Evolutionary conservation across 1,284 basidiomycete genomes (phyloP).

Genomic region (Austroboletus niveus): DNA sequence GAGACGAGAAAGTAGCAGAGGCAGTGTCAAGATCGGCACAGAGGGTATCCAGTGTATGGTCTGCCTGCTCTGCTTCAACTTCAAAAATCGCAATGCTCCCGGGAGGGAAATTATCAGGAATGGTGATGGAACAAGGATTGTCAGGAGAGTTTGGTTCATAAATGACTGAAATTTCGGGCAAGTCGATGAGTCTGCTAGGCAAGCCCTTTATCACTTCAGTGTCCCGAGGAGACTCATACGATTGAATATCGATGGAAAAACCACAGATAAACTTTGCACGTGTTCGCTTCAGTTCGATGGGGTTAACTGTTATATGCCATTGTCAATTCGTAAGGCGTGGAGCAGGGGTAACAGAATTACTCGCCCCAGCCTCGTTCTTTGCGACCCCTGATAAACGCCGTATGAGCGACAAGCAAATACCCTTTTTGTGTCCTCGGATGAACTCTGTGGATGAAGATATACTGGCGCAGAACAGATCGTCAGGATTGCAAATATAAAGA

Average conservation of each 20-base stretch:
- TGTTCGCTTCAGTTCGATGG: constrained; percentile 80
- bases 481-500: constrained; percentile 1
- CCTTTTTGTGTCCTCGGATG: constrained; percentile 90
- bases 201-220: constrained; percentile 67
- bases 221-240: constrained; percentile 59
- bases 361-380: constrained; percentile 78
- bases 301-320: constrained; percentile 56
- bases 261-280: constrained; percentile 81
- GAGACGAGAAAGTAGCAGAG: constrained; percentile 66
- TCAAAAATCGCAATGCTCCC: constrained; percentile 90
- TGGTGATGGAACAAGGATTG: constrained; percentile 62
- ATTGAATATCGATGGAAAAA: constrained; percentile 66
- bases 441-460: constrained; percentile 88
- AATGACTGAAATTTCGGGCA: constrained; percentile 51
- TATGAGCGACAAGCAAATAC: constrained; percentile 87
- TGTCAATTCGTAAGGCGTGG: constrained; percentile 1
- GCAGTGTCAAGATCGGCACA: constrained; percentile 68
- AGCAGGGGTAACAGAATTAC: constrained; percentile 13
- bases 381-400: constrained; percentile 78
- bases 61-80: constrained; percentile 73
- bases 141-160: constrained; percentile 55
- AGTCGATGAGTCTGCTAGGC: constrained; percentile 65
- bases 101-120: constrained; percentile 87
- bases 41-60: constrained; percentile 65
- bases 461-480: constrained; percentile 39